Evolutionary conservation across 1,284 basidiomycete genomes (phyloP), one percentile per base, ranked within the genome.

Genomic region (Fistulinella cinereoalba): DNA sequence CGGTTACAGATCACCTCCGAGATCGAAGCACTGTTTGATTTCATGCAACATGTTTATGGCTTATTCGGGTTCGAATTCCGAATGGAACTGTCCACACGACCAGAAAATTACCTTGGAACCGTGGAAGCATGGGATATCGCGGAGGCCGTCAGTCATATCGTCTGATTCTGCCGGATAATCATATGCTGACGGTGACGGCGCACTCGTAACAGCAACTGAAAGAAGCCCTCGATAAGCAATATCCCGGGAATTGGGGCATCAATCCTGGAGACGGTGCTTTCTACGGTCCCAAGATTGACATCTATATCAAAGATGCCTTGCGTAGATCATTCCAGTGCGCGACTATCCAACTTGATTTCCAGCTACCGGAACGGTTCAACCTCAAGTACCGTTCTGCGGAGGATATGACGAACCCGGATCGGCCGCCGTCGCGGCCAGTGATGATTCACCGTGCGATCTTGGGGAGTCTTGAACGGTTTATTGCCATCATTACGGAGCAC

Each of bases 291-390:
- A 95, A 97, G 76, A 97, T 99, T 65, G 97, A 99, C 71, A 97
- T 99, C 71, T 94, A 92, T 52, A 92, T 99, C 67, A 83, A 84
- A 28, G 97, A 99, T 64, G 96, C 97, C 0, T 75, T 97, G 28
- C 84, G 80, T 51, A 85, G 95, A 41, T 92, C 93, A 28, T 95
- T 94, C 83, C 97, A 99, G 71, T 99, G 97, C 60, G 96, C 95
- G 37, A 99, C 97, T 4, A 98, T 99, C 68, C 91, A 99, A 71
- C 89, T 99, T 55, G 97, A 99, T 74, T 99, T 98, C 83, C 93
- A 99, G 70, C 81, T 99, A 9, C 97, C 97, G n/a, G 88, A 97
- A 64, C 86, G 93, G 41, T 99, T 99, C 78, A 88, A 97, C 70
- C 79, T 99, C 54, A 88, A 88, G 64, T 99, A 94, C 73, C 88